Percentiles rank a stretch among this genome's conserved stretches.
phyloP scores from a whole-genome alignment of 202 grass and related monocot genomes.

The Cymbopogon flexuosus region DNA sequence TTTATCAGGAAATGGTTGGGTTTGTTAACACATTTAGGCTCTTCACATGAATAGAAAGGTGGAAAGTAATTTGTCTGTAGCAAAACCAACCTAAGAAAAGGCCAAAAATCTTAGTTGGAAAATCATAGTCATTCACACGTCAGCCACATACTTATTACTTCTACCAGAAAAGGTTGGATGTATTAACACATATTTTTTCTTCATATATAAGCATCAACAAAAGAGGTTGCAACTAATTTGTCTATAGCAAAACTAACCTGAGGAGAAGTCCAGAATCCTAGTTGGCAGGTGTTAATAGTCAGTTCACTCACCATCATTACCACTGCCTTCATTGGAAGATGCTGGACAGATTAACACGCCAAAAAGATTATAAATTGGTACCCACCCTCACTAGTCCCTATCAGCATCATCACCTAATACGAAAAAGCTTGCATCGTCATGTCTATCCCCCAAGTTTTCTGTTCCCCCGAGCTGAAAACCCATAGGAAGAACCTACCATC shows the following conservation, averaged over 20 bases:
- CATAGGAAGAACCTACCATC: conserved; percentile 21
- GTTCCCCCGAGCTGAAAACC: neutral
- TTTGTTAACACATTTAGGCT: neutral
- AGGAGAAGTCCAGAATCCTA: neutral
- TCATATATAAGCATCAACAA: conserved; percentile 5
- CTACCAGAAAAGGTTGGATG: neutral
- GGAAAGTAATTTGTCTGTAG: neutral
- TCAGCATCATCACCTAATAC: neutral
- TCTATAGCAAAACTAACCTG: neutral
- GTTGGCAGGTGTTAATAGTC: neutral
- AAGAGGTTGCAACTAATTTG: neutral
- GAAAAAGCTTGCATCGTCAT: neutral
- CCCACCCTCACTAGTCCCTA: neutral
- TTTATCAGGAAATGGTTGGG: neutral
- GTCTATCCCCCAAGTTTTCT: neutral
- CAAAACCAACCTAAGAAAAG: neutral
- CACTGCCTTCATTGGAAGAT: neutral
- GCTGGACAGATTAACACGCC: neutral
- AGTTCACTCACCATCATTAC: neutral
- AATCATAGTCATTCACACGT: neutral
- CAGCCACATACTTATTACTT: neutral
- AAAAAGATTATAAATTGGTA: conserved; percentile 1
- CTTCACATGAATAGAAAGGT: neutral
- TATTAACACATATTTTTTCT: neutral
- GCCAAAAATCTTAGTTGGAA: neutral